A percentile compares a stretch with the other conserved stretches of the same genome.
Evolutionary conservation across 2,329 filamentous ascomycete species (phyloP).

Genomic region (Botrytis tulipae): DNA sequence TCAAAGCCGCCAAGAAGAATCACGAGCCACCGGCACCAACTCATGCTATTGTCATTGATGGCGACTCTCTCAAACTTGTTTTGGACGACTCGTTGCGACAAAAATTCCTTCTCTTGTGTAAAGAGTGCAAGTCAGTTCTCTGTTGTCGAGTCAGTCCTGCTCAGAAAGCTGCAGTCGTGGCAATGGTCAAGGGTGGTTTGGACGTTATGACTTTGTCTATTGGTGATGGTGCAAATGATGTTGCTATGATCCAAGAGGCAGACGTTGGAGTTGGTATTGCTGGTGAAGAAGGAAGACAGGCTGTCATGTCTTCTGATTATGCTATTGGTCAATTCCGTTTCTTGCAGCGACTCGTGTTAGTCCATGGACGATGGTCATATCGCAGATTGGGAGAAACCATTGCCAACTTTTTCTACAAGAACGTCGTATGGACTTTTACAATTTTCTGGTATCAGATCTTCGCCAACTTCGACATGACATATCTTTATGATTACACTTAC

Average conservation of each 20-base stretch:
- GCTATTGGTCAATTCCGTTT: constrained; percentile 93
- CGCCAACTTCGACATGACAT: constrained; percentile 93
- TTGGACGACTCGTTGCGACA: constrained; percentile 80
- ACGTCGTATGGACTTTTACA: constrained; percentile 94
- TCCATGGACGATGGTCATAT: constrained; percentile 97
- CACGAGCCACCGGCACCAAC: constrained; percentile 85
- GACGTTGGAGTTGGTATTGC: constrained; percentile 96
- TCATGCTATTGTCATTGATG: constrained; percentile 92
- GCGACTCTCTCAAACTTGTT: constrained; percentile 86
- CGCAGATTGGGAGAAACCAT: constrained; percentile 87
- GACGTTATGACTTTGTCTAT: constrained; percentile 96
- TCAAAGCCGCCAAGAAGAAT: constrained; percentile 73
- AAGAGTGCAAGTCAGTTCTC: constrained; percentile 92
- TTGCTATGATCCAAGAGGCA: constrained; percentile 96
- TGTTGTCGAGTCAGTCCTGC: constrained; percentile 96
- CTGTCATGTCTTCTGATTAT: constrained; percentile 95
- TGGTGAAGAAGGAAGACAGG: constrained; percentile 87
- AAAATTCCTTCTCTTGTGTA: constrained; percentile 92
- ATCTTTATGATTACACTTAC: constrained; percentile 97
- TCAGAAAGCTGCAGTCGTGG: constrained; percentile 95
- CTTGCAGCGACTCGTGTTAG: constrained; percentile 78
- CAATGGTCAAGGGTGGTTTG: constrained; percentile 90
- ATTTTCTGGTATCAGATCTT: constrained; percentile 98
- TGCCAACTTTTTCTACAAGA: constrained; percentile 99
- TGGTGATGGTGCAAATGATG: constrained; percentile 91